Percentiles rank a stretch among this genome's conserved stretches.
phyloP scores from a whole-genome alignment of 768 basidiomycete species.

The Phanerochaete sordida region DNA sequence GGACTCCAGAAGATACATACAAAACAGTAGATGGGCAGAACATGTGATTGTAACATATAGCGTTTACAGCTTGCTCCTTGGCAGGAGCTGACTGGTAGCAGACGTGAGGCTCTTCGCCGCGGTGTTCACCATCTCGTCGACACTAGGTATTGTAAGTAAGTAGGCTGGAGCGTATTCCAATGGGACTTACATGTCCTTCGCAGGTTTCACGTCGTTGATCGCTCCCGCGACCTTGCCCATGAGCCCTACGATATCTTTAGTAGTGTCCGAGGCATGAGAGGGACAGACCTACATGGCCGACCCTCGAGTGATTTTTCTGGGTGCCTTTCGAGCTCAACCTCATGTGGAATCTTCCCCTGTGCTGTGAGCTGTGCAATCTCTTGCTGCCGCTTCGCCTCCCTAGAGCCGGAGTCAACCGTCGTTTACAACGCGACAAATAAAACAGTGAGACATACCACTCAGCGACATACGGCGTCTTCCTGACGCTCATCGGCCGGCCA shows the following conservation, averaged over 20 bases:
- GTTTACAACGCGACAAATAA: not conserved
- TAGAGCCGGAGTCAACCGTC: not conserved
- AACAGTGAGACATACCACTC: constrained; percentile 49
- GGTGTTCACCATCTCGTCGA: constrained; percentile 77
- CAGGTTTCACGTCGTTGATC: constrained; percentile 78
- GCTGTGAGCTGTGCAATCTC: constrained; percentile 59
- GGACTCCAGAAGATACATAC: not conserved
- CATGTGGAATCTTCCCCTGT: constrained; percentile 72
- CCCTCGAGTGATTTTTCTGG: constrained; percentile 65
- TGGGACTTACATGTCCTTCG: constrained; percentile 69
- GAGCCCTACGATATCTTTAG: constrained; percentile 44
- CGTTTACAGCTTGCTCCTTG: constrained; percentile 49
- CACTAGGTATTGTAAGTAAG: constrained; percentile 35
- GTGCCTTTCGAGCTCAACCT: constrained; percentile 62
- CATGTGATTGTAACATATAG: not conserved
- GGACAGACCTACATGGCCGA: constrained; percentile 46
- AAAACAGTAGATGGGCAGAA: not conserved
- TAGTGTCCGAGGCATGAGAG: not conserved
- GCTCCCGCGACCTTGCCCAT: constrained; percentile 79
- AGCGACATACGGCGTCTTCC: constrained; percentile 73
- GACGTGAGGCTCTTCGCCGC: constrained; percentile 56
- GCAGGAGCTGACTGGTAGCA: constrained; percentile 38
- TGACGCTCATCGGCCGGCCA: constrained; percentile 80
- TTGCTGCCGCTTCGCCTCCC: constrained; percentile 57
- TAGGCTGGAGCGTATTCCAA: not conserved